These are phyloP conservation scores for Alternaria metachromatica DNA, from an alignment of 2,329 filamentous ascomycete species.

Conservation along the genomic window DNA sequence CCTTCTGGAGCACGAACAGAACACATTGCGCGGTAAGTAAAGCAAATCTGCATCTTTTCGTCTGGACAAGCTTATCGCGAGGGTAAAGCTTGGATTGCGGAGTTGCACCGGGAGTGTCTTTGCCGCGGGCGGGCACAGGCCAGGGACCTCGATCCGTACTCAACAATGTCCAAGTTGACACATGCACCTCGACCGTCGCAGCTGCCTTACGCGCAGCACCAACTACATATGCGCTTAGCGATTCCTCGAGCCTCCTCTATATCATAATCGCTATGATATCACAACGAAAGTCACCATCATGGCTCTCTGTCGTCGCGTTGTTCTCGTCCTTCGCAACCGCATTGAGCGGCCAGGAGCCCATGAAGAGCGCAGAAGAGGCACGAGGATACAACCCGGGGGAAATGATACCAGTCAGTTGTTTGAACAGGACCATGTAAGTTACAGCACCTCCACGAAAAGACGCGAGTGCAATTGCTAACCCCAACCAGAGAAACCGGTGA, in stretches of 20 bases:
- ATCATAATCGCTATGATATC: background rate
- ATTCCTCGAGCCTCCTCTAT: background rate
- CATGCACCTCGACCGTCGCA: conserved; percentile 5
- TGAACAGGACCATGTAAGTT: conserved; percentile 60
- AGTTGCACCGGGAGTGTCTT: conserved; percentile 8
- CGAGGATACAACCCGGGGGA: conserved; percentile 57
- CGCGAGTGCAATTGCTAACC: conserved; percentile 11
- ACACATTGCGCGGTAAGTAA: background rate
- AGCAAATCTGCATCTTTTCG: background rate
- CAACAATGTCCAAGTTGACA: conserved; percentile 15
- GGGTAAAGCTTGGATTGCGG: conserved; percentile 1
- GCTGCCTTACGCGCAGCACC: conserved; percentile 1
- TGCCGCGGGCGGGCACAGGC: conserved; percentile 9
- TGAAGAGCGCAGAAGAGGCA: conserved; percentile 42
- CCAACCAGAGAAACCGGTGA: conserved; percentile 80
- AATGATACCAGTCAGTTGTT: conserved; percentile 58
- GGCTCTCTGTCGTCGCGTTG: conserved; percentile 37
- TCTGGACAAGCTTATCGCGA: background rate
- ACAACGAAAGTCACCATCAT: background rate
- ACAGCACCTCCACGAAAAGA: background rate
- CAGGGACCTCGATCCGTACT: conserved; percentile 3
- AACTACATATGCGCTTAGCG: background rate
- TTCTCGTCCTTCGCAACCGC: conserved; percentile 46
- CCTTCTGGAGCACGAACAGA: background rate
- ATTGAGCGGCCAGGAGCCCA: conserved; percentile 51